These are phyloP conservation scores for Penicillium janthinellum DNA, from an alignment of 2,329 filamentous ascomycete species.

Conservation along the genomic window DNA sequence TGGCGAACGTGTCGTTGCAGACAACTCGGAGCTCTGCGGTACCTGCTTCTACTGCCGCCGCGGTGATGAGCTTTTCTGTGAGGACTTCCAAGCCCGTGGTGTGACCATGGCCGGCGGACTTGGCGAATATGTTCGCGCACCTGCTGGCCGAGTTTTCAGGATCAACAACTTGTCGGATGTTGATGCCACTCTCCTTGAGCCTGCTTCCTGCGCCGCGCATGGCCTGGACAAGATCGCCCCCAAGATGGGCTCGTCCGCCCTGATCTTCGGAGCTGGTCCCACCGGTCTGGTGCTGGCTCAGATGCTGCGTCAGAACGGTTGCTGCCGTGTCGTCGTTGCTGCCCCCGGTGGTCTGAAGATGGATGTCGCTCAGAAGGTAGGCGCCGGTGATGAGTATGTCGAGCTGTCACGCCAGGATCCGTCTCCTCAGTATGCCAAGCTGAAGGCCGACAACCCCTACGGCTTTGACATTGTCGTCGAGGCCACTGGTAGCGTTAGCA, in stretches of 20 bases:
- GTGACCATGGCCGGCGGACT: slow-evolving; percentile 66
- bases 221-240: slow-evolving; percentile 69
- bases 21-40: slow-evolving; percentile 62
- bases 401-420: slow-evolving; percentile 54
- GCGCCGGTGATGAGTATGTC: slow-evolving; percentile 52
- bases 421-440: slow-evolving; percentile 60
- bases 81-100: slow-evolving; percentile 66
- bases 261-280: slow-evolving; percentile 70
- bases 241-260: slow-evolving; percentile 64
- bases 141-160: slow-evolving; percentile 64
- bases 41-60: slow-evolving; percentile 73
- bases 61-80: slow-evolving; percentile 67
- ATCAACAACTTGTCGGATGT: slow-evolving; percentile 67
- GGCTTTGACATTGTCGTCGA: slow-evolving; percentile 74
- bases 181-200: slow-evolving; percentile 71
- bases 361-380: slow-evolving; percentile 60
- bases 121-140: slow-evolving; percentile 66
- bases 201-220: slow-evolving; percentile 71
- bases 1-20: slow-evolving; percentile 63
- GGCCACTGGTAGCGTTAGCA: slow-evolving; percentile 68
- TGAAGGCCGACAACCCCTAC: slow-evolving; percentile 67
- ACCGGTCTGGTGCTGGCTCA: slow-evolving; percentile 68
- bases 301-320: slow-evolving; percentile 65
- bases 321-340: slow-evolving; percentile 70
- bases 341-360: slow-evolving; percentile 70